Percentiles rank a stretch among this genome's conserved stretches.
Evolutionary conservation across 495 filamentous ascomycete genomes (phyloP).

Genomic region (Aspergillus affinis): DNA sequence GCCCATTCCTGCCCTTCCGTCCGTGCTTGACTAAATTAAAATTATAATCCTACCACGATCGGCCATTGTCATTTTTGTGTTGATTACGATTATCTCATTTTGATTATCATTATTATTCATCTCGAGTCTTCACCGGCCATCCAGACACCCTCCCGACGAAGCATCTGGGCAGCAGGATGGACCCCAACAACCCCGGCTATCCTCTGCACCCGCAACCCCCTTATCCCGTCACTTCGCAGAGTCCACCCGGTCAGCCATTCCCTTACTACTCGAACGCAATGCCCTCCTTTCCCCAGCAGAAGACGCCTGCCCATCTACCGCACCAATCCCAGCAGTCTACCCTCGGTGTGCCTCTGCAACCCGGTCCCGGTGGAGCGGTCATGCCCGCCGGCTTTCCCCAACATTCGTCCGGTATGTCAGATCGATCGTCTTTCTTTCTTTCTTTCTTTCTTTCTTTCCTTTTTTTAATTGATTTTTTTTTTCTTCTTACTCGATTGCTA

Average conservation of each 20-base stretch:
- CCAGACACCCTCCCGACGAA: not conserved
- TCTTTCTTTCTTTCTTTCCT: slow-evolving; percentile 9
- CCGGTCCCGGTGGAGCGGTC: slow-evolving; percentile 43
- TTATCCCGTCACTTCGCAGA: slow-evolving; percentile 42
- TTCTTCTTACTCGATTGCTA: not conserved
- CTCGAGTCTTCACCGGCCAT: not conserved
- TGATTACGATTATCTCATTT: not conserved
- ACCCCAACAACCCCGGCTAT: slow-evolving; percentile 43
- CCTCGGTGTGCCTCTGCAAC: slow-evolving; percentile 44
- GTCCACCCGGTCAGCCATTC: slow-evolving; percentile 32
- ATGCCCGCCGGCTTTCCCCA: slow-evolving; percentile 44
- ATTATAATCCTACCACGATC: not conserved
- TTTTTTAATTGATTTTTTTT: slow-evolving; percentile 15
- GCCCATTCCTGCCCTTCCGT: not conserved
- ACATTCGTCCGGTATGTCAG: slow-evolving; percentile 39
- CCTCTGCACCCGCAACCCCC: slow-evolving; percentile 27
- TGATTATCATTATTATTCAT: not conserved
- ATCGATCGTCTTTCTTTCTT: slow-evolving; percentile 13
- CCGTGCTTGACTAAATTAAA: not conserved
- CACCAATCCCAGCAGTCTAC: slow-evolving; percentile 38
- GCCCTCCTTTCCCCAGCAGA: slow-evolving; percentile 41
- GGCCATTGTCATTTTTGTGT: not conserved
- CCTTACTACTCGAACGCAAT: slow-evolving; percentile 44
- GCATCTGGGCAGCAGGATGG: slow-evolving; percentile 30
- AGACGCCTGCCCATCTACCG: slow-evolving; percentile 25